Conservation (phyloP, 352 stramenopile species). For the Pythium utonaiense region DNA sequence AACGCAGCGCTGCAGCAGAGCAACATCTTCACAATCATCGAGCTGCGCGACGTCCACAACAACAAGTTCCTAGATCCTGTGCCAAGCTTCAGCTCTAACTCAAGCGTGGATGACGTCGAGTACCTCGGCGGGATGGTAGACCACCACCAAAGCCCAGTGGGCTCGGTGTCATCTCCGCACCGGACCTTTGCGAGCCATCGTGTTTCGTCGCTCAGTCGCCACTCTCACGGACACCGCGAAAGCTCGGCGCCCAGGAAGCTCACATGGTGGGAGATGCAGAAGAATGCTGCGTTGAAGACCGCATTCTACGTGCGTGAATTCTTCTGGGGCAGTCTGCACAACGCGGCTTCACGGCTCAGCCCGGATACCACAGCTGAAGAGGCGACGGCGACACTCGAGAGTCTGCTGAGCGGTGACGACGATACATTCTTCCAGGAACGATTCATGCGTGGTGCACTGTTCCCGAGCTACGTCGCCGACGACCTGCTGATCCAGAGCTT, state of each 20-base stretch:
- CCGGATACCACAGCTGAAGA: slow-evolving; percentile 21
- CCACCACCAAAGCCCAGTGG: slow-evolving; percentile 6
- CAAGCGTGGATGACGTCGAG: slow-evolving; percentile 3
- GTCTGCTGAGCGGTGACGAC: slow-evolving; percentile 35
- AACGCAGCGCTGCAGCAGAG: slow-evolving; percentile 64
- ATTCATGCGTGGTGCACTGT: slow-evolving; percentile 80
- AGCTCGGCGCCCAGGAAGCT: slow-evolving; percentile 25
- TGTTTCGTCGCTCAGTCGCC: slow-evolving; percentile 16
- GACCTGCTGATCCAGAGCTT: slow-evolving; percentile 86
- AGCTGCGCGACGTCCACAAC: slow-evolving; percentile 81
- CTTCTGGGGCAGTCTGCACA: slow-evolving; percentile 62
- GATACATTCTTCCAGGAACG: slow-evolving; percentile 84
- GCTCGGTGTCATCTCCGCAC: slow-evolving; percentile 10
- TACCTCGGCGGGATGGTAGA: not conserved
- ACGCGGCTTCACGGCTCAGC: slow-evolving; percentile 47
- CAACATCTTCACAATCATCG: slow-evolving; percentile 82
- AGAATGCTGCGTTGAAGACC: not conserved
- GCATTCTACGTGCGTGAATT: slow-evolving; percentile 36
- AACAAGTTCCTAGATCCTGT: slow-evolving; percentile 81
- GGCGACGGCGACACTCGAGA: slow-evolving; percentile 23
- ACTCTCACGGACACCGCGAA: slow-evolving; percentile 11
- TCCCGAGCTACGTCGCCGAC: slow-evolving; percentile 76
- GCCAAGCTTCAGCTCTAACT: slow-evolving; percentile 47
- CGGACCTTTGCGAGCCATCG: slow-evolving; percentile 16
- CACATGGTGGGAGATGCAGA: slow-evolving; percentile 44